Percentiles rank a stretch among this genome's conserved stretches.
Evolutionary conservation across 2,329 filamentous ascomycete genomes (phyloP).

Genomic region (Verticillium albo-atrum): DNA sequence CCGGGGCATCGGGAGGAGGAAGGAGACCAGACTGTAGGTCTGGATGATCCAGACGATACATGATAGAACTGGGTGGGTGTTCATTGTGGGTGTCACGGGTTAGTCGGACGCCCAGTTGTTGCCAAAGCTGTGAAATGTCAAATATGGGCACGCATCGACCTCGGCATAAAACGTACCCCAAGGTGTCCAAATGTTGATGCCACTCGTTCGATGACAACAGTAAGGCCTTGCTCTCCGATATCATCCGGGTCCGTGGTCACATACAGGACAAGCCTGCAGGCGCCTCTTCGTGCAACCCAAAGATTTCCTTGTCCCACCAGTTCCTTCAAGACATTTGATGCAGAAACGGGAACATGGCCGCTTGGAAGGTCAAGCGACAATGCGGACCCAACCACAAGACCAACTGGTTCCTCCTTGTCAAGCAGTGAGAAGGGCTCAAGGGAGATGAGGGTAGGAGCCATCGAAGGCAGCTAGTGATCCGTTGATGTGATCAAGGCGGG

Average conservation of each 20-base stretch:
- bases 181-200: not conserved
- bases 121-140: constrained; percentile 6
- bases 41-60: constrained; percentile 31
- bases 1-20: constrained; percentile 19
- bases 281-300: constrained; percentile 1
- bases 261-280: not conserved
- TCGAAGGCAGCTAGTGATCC: not conserved
- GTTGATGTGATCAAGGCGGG: not conserved
- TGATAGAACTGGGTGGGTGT: constrained; percentile 3
- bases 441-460: not conserved
- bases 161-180: not conserved
- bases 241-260: not conserved
- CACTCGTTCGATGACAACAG: not conserved
- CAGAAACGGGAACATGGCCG: not conserved
- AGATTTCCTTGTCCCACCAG: not conserved
- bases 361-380: not conserved
- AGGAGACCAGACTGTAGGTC: constrained; percentile 24
- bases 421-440: not conserved
- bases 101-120: constrained; percentile 4
- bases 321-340: not conserved
- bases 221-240: not conserved
- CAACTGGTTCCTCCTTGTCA: not conserved
- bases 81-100: not conserved
- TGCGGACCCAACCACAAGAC: not conserved
- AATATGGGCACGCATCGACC: too few species aligned